Conservation (phyloP, 2,329 filamentous ascomycete genomes). For the Aureobasidium vineae region DNA sequence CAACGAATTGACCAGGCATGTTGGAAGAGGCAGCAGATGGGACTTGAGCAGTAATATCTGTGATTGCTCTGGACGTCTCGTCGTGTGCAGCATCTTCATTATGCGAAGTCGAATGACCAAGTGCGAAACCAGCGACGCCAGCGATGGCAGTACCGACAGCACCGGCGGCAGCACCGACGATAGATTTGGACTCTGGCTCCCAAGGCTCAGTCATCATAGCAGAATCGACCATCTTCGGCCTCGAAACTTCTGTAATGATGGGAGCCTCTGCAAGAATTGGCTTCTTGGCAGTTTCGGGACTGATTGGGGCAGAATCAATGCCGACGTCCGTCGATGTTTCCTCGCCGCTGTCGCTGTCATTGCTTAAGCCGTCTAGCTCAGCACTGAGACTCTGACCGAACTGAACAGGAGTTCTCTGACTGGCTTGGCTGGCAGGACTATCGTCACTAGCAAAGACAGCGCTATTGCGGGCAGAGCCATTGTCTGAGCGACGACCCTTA, state of each 20-base stretch:
- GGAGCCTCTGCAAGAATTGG: slow-evolving; percentile 7
- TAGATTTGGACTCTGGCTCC: slow-evolving; percentile 40
- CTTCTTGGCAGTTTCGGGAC: slow-evolving; percentile 19
- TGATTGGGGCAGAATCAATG: slow-evolving; percentile 26
- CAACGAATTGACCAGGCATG: background rate
- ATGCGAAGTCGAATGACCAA: slow-evolving; percentile 32
- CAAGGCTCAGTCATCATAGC: slow-evolving; percentile 63
- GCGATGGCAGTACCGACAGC: slow-evolving; percentile 38
- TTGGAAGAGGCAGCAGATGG: background rate
- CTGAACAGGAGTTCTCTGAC: slow-evolving; percentile 46
- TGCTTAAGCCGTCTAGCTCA: slow-evolving; percentile 77
- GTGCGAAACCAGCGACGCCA: slow-evolving; percentile 39
- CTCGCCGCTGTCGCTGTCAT: slow-evolving; percentile 49
- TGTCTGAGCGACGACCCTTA: slow-evolving; percentile 26
- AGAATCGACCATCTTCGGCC: slow-evolving; percentile 56
- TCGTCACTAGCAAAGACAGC: slow-evolving; percentile 45
- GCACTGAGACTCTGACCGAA: slow-evolving; percentile 81
- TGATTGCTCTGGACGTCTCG: slow-evolving; percentile 5
- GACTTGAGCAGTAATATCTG: background rate
- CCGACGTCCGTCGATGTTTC: slow-evolving; percentile 28
- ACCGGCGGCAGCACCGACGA: slow-evolving; percentile 32
- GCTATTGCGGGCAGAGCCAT: slow-evolving; percentile 26
- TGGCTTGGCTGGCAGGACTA: slow-evolving; percentile 51
- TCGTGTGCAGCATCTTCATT: slow-evolving; percentile 21
- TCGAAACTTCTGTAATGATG: slow-evolving; percentile 16